Conservation (phyloP, 2,329 filamentous ascomycete genomes). For the Leptodontidium sp. region DNA sequence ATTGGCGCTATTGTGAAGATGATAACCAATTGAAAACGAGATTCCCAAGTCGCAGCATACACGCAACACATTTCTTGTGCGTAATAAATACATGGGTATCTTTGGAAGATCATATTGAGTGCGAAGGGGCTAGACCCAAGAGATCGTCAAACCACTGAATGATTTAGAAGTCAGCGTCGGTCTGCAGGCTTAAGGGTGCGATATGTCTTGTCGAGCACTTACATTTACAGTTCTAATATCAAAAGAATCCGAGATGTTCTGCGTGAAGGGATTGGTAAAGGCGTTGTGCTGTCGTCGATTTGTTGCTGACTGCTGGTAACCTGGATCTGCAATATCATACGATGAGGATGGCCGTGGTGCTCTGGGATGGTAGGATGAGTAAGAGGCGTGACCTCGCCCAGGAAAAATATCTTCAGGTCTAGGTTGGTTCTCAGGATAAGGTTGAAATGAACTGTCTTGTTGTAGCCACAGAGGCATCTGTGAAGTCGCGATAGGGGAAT, state of each 20-base stretch:
- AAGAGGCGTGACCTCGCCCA: not conserved
- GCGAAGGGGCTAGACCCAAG: slow-evolving; percentile 33
- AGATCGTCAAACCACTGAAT: slow-evolving; percentile 35
- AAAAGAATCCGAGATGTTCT: slow-evolving; percentile 32
- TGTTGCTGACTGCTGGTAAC: slow-evolving; percentile 13
- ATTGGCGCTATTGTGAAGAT: slow-evolving; percentile 11
- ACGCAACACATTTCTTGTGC: not conserved
- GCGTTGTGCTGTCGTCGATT: slow-evolving; percentile 13
- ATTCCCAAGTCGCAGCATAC: not conserved
- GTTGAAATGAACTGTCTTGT: slow-evolving; percentile 22
- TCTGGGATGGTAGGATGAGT: slow-evolving; percentile 7
- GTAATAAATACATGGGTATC: too few species aligned
- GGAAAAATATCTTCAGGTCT: not conserved
- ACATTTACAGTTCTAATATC: slow-evolving; percentile 33
- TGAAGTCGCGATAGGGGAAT: slow-evolving; percentile 26
- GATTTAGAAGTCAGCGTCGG: too few species aligned
- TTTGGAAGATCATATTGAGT: slow-evolving; percentile 31
- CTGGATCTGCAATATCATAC: slow-evolving; percentile 13
- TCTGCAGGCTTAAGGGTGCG: too few species aligned
- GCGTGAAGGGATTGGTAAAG: slow-evolving; percentile 23
- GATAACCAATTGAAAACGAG: not conserved
- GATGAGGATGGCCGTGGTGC: slow-evolving; percentile 5
- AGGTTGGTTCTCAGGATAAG: slow-evolving; percentile 29
- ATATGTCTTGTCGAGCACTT: not conserved
- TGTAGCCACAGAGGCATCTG: slow-evolving; percentile 33